Base-by-base conservation (phyloP, 2,329 filamentous ascomycete genomes). In the Claviceps arundinis region DNA sequence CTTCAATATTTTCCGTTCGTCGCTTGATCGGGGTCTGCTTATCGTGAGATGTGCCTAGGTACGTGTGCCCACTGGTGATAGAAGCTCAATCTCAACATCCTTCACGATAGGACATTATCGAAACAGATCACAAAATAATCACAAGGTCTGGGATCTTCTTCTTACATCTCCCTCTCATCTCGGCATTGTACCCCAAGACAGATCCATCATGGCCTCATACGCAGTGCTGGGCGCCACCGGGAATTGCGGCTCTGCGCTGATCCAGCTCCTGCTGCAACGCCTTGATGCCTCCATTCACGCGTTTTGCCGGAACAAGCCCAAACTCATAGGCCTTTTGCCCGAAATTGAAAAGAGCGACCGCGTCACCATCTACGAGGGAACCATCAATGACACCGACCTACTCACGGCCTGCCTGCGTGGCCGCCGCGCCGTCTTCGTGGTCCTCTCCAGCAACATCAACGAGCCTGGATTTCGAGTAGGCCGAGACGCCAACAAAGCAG, bases 221-320 rank as follows among this genome's bases (percentile, higher is more conserved):
- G 70, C 70, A 4, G 57, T 73, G 9, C 57, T 73, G 1, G 70
- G 70, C 7, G 54, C 59, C 19, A 75, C 72, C 1, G 73, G 73
- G 6, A 73, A 72, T 55, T 68, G 64, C 42, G 73, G 73, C 50
- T 62, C 56, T 1, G 65, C 69, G 2, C 61, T 76, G 30, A 63
- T 76, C 40, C 47, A 66, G 24, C 62, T 61, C 40, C 63, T 76
- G 1, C 62, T 74, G 5, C 48, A 61, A 13, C 50, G 50, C 0
- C 62, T 65, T 0, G 42, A 64, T 9, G 55, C 24, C 44, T n/a
- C 56, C 4, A 62, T 76, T 54, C 56, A 70, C 51, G 72, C 68
- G 17, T 76, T 71, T 60, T 73, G 70, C 51, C 73, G 73, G 51
- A 68, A 68, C 56, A 55, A 59, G 13, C 30, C 61, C 8, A 75